Evolutionary conservation across 257 asterid genomes (phyloP).

Genomic region (Leonotis leonurus): DNA sequence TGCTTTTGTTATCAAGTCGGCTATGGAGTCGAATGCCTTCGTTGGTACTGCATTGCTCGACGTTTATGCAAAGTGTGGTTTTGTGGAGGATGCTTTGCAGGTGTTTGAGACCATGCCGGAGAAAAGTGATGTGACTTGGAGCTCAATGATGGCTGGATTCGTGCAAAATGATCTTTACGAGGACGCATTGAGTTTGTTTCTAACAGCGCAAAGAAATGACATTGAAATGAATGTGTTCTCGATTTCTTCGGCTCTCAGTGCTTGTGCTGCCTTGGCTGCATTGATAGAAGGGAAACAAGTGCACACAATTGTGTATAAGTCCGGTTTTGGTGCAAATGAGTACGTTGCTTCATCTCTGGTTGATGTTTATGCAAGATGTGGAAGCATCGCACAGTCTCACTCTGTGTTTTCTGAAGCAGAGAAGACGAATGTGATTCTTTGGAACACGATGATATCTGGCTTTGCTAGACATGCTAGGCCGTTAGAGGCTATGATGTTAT

Average conservation of each 20-base stretch:
- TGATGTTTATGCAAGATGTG: slow-evolving; percentile 85
- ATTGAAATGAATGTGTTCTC: slow-evolving; percentile 40
- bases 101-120: slow-evolving; percentile 49
- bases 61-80: slow-evolving; percentile 68
- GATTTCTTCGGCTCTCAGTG: slow-evolving; percentile 61
- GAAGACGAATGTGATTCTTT: slow-evolving; percentile 55
- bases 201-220: slow-evolving; percentile 28
- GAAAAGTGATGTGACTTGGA: slow-evolving; percentile 77
- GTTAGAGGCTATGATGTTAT: slow-evolving; percentile 67
- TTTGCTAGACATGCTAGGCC: slow-evolving; percentile 66
- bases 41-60: slow-evolving; percentile 78
- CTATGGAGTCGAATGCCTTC: slow-evolving; percentile 44
- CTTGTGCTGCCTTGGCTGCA: slow-evolving; percentile 80
- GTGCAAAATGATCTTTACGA: slow-evolving; percentile 64
- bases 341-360: slow-evolving; percentile 62
- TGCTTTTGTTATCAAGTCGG: slow-evolving; percentile 50
- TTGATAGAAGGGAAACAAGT: slow-evolving; percentile 74
- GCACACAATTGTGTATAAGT: slow-evolving; percentile 47
- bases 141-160: slow-evolving; percentile 85
- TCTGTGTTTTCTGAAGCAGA: slow-evolving; percentile 45
- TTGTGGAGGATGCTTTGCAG: slow-evolving; percentile 46
- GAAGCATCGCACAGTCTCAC: slow-evolving; percentile 59
- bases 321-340: slow-evolving; percentile 43
- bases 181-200: slow-evolving; percentile 62
- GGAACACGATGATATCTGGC: slow-evolving; percentile 86